Conservation (phyloP, 495 filamentous ascomycete genomes). For the Pseudotulostoma volvatum region DNA sequence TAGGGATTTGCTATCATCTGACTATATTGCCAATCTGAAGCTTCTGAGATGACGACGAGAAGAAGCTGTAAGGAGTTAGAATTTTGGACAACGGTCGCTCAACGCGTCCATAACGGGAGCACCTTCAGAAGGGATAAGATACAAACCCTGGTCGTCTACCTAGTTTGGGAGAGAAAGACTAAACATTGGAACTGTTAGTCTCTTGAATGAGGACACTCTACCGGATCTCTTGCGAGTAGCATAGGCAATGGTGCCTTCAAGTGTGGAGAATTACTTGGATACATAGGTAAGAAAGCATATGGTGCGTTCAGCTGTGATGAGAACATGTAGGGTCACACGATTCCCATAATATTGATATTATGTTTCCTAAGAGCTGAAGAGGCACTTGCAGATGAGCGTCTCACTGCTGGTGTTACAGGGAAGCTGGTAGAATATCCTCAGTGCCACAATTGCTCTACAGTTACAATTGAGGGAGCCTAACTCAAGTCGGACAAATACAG, state of each 20-base stretch:
- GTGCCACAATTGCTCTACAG: too few species aligned
- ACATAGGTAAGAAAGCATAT: not conserved
- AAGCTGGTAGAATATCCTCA: too few species aligned
- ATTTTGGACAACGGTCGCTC: too few species aligned
- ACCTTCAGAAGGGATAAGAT: not conserved
- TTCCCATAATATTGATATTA: not conserved
- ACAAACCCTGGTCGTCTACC: not conserved
- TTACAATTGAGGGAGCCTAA: too few species aligned
- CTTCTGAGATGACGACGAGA: not conserved
- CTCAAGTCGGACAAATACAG: too few species aligned
- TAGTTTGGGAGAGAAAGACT: not conserved
- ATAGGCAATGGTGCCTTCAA: not conserved
- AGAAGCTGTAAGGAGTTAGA: too few species aligned
- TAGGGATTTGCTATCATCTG: not conserved
- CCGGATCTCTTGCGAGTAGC: not conserved
- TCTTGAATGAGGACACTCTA: not conserved
- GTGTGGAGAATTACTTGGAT: not conserved
- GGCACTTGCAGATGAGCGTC: not conserved
- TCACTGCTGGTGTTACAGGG: not conserved
- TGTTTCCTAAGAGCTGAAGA: not conserved
- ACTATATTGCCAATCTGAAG: not conserved
- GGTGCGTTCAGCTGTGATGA: not conserved
- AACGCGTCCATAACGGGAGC: not conserved
- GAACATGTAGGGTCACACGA: not conserved
- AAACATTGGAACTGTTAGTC: not conserved